A percentile compares a stretch with the other conserved stretches of the same genome.
Evolutionary conservation across 441 rosid genomes (phyloP).

Genomic region (Breynia disticha): DNA sequence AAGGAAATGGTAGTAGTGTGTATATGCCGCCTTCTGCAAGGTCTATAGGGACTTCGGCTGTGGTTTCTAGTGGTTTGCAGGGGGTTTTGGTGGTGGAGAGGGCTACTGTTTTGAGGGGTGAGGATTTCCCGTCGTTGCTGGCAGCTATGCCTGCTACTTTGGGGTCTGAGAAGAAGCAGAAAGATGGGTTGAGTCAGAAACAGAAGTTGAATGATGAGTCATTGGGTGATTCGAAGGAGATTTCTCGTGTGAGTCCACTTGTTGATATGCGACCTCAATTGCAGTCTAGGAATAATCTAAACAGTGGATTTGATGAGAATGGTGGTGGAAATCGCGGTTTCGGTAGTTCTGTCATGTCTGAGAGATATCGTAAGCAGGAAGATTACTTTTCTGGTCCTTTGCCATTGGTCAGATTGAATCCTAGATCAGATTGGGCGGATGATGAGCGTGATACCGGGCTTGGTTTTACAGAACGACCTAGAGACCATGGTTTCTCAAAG

Average conservation of each 20-base stretch:
- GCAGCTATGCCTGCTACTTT: constrained; percentile 58
- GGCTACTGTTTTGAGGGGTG: constrained; percentile 68
- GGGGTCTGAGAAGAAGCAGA: constrained; percentile 59
- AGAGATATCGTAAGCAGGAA: constrained; percentile 48
- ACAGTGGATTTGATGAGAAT: constrained; percentile 31
- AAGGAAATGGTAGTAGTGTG: constrained; percentile 30
- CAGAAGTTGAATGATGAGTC: constrained; percentile 44
- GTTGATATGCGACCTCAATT: constrained; percentile 55
- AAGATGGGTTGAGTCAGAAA: constrained; percentile 54
- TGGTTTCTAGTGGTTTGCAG: constrained; percentile 26
- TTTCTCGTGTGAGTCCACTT: constrained; percentile 26
- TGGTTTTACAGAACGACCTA: constrained; percentile 49
- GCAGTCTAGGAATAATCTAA: constrained; percentile 31
- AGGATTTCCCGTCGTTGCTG: constrained; percentile 89
- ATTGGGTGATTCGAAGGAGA: constrained; percentile 31
- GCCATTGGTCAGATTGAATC: constrained; percentile 66
- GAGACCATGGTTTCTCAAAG: constrained; percentile 51
- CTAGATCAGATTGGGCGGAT: constrained; percentile 98
- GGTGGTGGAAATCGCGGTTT: constrained; percentile 21
- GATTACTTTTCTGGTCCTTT: constrained; percentile 57
- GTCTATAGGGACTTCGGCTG: constrained; percentile 17
- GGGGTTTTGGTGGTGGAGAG: constrained; percentile 34
- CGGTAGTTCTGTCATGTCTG: constrained; percentile 29
- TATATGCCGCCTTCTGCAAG: constrained; percentile 49
- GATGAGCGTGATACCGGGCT: constrained; percentile 95